Evolutionary conservation across 768 basidiomycete genomes (phyloP), one percentile per base, ranked within the genome.

Genomic region (Mycena kentingensis): DNA sequence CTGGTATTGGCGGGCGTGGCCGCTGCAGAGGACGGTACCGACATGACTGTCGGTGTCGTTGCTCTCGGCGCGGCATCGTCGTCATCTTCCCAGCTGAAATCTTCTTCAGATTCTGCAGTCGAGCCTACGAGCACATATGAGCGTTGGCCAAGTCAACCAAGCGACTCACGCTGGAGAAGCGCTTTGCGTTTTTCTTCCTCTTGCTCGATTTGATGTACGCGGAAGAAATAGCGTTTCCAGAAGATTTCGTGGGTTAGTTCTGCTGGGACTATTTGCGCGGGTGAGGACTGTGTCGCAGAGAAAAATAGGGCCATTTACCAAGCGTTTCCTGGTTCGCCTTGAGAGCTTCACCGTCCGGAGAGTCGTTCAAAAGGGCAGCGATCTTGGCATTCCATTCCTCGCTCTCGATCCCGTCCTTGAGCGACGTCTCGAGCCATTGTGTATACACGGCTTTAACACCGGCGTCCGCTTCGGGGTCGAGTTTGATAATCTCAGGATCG

Each of bases 71-170:
- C 47, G 1, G 63, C 51, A 44, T 88, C 87, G n/a, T 92, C 90
- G n/a, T 94, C 92, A 45, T 91, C 91, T 65, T 94, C 93, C 93
- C 93, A 96, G 62, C 83, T 88, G 69, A 96, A 93, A 52, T 91
- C 87, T 28, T 95, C 93, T 38, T 96, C 93, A 24, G 78, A 82
- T 51, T 87, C 83, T 11, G 41, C 25, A 7, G 74, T 68, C 3
- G 84, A 75, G n/a, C 78, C 83, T 85, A 56, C 44, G 37, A 36
- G 38, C 11, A 11, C 59, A 44, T 22, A 15, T 37, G 26, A 35
- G 46, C 28, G 19, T 24, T 28, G 29, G 36, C 1, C 8, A 28
- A 21, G 19, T 21, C 19, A 26, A 46, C 48, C 10, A 26, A 44
- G 28, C 39, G 18, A 60, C 73, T 18, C 63, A 87, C 93, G 83